Percentiles rank a stretch among this genome's conserved stretches.
Evolutionary conservation across 2,329 filamentous ascomycete genomes (phyloP).

Genomic region (Sporothrix humicola): DNA sequence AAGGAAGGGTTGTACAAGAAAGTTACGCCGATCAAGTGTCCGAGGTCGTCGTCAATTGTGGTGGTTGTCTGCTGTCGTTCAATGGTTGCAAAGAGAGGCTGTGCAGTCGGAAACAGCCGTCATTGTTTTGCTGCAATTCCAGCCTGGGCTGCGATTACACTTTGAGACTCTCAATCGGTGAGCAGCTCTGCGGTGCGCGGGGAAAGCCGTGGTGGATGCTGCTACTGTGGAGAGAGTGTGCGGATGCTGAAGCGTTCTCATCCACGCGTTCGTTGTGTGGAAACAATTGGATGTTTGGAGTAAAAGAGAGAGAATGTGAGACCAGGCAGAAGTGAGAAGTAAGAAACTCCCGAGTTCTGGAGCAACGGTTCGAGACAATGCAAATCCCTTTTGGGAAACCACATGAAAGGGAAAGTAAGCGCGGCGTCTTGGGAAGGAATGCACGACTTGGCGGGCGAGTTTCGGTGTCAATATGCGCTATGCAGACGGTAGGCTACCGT

Average conservation of each 20-base stretch:
- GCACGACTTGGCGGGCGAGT: constrained; percentile 9
- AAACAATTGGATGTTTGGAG: not conserved
- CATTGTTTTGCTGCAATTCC: not conserved
- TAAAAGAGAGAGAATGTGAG: not conserved
- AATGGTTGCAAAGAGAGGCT: not conserved
- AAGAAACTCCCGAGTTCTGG: not conserved
- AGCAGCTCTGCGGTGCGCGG: not conserved
- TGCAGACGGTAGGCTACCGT: not conserved
- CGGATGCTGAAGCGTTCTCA: not conserved
- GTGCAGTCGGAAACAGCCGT: constrained; percentile 18
- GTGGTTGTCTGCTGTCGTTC: not conserved
- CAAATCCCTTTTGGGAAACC: not conserved
- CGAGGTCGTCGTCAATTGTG: not conserved
- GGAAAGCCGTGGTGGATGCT: not conserved
- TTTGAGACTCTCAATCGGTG: not conserved
- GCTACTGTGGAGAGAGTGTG: not conserved
- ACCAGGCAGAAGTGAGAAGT: constrained; percentile 11
- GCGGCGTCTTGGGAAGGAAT: constrained; percentile 3
- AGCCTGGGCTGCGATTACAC: not conserved
- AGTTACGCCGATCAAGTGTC: not conserved
- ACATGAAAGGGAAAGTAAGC: constrained; percentile 14
- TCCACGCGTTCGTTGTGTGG: not conserved
- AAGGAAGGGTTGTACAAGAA: not conserved
- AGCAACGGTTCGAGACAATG: not conserved
- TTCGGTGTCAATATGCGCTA: too few species aligned